Percentiles rank a stretch among this genome's conserved stretches.
Conservation (phyloP, 228 moss, liverwort and hornwort genomes). For the Sphagnum magellanicum region DNA sequence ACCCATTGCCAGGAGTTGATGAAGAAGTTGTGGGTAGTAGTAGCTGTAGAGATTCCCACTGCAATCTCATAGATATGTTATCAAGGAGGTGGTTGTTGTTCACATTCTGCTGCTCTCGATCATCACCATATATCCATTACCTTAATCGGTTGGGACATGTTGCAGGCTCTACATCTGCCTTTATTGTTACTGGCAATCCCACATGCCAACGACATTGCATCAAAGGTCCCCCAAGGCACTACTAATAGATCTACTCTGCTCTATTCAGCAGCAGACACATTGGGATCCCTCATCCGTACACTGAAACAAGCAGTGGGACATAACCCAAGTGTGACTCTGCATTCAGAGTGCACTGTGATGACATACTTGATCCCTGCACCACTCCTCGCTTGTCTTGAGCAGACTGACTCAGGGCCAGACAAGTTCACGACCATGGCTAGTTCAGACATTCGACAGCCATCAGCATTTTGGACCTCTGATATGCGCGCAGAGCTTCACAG, state of each 20-base stretch:
- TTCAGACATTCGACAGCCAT: slow-evolving; percentile 79
- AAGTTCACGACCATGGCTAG: slow-evolving; percentile 85
- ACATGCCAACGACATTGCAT: slow-evolving; percentile 44
- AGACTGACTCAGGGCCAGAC: slow-evolving; percentile 72
- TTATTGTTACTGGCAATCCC: slow-evolving; percentile 83
- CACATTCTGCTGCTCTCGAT: too few species aligned
- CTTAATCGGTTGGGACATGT: not conserved
- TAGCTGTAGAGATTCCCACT: too few species aligned
- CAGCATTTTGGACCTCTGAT: slow-evolving; percentile 80
- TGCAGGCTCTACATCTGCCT: slow-evolving; percentile 88
- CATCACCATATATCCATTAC: too few species aligned
- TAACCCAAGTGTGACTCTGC: slow-evolving; percentile 43
- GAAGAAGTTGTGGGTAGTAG: too few species aligned
- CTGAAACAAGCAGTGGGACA: slow-evolving; percentile 47
- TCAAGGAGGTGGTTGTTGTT: too few species aligned
- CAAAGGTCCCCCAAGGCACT: slow-evolving; percentile 58
- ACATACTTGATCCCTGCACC: slow-evolving; percentile 69
- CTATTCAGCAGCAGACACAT: slow-evolving; percentile 85
- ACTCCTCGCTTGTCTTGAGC: slow-evolving; percentile 58
- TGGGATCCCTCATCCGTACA: slow-evolving; percentile 80
- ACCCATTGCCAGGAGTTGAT: too few species aligned
- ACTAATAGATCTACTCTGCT: slow-evolving; percentile 63
- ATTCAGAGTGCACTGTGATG: slow-evolving; percentile 52
- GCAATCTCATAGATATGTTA: too few species aligned
- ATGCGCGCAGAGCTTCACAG: slow-evolving; percentile 74